These are phyloP conservation scores for Plectranthus barbatus DNA, from an alignment of 257 asterid species.

Conservation along the genomic window DNA sequence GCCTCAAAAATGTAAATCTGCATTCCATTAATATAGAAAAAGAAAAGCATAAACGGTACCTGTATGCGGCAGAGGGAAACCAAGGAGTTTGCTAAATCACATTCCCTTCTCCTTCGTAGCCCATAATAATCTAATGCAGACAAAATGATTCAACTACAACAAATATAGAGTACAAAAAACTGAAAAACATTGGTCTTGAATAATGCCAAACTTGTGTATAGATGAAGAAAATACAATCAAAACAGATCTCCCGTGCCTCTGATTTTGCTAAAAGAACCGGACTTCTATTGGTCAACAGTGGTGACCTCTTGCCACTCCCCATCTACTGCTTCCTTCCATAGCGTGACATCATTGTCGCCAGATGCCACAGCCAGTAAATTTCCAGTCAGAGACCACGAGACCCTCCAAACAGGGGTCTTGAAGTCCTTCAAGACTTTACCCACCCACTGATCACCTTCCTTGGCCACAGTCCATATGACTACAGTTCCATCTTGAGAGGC, in stretches of 20 bases:
- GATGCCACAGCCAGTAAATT: slow-evolving; percentile 85
- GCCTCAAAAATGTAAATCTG: neutral
- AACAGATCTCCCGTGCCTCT: neutral
- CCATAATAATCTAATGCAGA: slow-evolving; percentile 21
- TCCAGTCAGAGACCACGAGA: slow-evolving; percentile 95
- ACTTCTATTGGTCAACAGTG: slow-evolving; percentile 52
- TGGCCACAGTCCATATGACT: slow-evolving; percentile 75
- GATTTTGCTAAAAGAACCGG: neutral
- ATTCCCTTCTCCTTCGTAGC: neutral
- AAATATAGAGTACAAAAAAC: slow-evolving; percentile 28
- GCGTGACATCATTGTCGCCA: slow-evolving; percentile 64
- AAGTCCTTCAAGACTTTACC: slow-evolving; percentile 84
- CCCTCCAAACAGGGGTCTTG: slow-evolving; percentile 84
- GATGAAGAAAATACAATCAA: slow-evolving; percentile 22
- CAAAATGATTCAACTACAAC: slow-evolving; percentile 26
- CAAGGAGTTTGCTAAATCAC: slow-evolving; percentile 1
- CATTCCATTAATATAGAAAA: neutral
- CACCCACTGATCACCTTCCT: slow-evolving; percentile 86
- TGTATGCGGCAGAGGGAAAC: neutral
- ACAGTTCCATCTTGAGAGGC: slow-evolving; percentile 93
- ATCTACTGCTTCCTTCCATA: slow-evolving; percentile 95
- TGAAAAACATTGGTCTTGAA: slow-evolving; percentile 8
- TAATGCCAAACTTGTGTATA: slow-evolving; percentile 17
- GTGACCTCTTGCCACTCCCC: slow-evolving; percentile 88
- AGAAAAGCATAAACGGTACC: neutral